Conservation (phyloP, 345 rosid species). For the Balakata baccata region DNA sequence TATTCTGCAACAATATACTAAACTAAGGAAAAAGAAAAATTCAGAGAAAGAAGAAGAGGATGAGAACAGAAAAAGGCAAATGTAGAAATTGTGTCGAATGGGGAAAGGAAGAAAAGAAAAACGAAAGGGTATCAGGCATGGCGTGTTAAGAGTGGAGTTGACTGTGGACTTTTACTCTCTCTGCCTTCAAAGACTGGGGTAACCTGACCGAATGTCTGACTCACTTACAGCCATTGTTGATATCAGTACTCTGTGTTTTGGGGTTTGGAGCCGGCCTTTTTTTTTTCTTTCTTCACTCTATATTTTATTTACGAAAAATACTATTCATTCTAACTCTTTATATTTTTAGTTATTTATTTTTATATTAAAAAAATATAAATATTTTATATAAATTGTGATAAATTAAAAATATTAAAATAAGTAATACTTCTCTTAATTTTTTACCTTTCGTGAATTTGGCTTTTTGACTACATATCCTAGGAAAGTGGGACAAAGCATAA, state of each 20-base stretch:
- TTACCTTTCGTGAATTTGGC: no score
- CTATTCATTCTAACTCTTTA: no score
- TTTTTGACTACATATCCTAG: no score
- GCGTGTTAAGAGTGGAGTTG: constrained; percentile 32
- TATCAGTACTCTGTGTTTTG: not conserved
- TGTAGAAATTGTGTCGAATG: constrained; percentile 24
- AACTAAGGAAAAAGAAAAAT: not conserved
- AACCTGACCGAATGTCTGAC: not conserved
- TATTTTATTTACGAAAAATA: no score
- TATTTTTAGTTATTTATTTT: no score
- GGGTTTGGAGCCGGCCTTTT: not conserved
- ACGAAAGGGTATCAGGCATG: not conserved
- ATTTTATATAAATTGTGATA: no score
- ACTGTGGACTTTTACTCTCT: constrained; percentile 27
- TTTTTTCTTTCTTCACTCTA: no score
- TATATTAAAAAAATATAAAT: no score
- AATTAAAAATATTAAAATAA: no score
- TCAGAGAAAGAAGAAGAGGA: constrained; percentile 21
- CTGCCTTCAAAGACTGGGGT: constrained; percentile 8
- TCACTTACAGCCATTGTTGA: not conserved
- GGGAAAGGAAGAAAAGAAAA: constrained; percentile 8
- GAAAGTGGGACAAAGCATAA: no score
- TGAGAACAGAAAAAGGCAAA: not conserved
- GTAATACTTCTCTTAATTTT: no score
- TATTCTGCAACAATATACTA: no score